Base-by-base conservation (phyloP, 2,329 filamentous ascomycete species). In the Trichoderma sp. region DNA sequence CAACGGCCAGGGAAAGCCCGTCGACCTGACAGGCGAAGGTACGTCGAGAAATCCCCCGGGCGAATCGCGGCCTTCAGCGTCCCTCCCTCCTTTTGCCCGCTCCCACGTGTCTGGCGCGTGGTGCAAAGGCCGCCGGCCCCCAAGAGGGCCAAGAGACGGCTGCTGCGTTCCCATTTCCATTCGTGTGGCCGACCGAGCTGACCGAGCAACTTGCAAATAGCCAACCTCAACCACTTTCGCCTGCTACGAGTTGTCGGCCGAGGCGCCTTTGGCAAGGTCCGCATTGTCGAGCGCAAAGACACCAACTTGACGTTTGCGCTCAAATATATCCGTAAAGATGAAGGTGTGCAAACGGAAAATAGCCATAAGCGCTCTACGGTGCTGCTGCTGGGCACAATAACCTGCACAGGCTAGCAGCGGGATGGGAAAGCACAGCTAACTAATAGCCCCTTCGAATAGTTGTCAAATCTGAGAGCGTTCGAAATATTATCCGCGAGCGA, bases 261-360 rank as follows among this genome's bases (percentile, higher is more conserved):
- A 81, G 96, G 96, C 76, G 96, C 96, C 68, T 99, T 99, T 84
- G 96, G 96, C 76, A 99, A 99, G 82, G 96, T 99, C 71, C 91
- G 96, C 76, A 99, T 99, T 74, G 96, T 99, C 77, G 96, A 99
- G 85, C 89, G 94, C 74, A 98, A 98, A 82, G 96, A 99, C 78
- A 97, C 94, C 1, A 91, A 90, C 68, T 83, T 98, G 75, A 95
- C 94, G 3, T 99, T 99, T 81, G 96, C 96, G 55, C 86, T 99
- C 73, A 99, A 99, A 81, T 98, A 98, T 80, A 98, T 98, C 73
- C 90, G 94, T 74, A 98, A 97, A 87, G 95, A 98, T 91, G 95
- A 98, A 88, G 92, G 94, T 94, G 77, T 71, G 89, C 32, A 60
- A 65, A 16, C n/a, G 7, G 8, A n/a, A 8, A n/a, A 7, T 6